Conservation (phyloP, 192 early-diverging fungal species). For the Linnemannia exigua region DNA sequence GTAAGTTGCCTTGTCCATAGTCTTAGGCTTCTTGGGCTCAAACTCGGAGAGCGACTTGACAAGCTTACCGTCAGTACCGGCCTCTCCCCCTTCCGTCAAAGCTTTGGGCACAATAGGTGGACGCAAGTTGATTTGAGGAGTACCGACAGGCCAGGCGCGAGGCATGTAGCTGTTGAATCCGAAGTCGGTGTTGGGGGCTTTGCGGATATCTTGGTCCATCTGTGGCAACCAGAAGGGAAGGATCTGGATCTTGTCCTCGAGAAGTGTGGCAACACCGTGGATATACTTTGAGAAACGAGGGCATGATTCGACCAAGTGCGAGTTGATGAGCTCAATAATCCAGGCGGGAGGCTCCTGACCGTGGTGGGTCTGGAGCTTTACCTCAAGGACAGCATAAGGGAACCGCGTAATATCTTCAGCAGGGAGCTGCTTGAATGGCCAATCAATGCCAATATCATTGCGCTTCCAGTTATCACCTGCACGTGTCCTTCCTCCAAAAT, state of each 20-base stretch:
- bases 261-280: constrained; percentile 83
- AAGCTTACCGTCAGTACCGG: neutral
- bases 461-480: constrained; percentile 92
- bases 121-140: constrained; percentile 31
- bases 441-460: constrained; percentile 81
- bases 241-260: constrained; percentile 71
- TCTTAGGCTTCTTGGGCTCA: constrained; percentile 55
- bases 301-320: constrained; percentile 82
- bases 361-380: constrained; percentile 83
- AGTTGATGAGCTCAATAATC: constrained; percentile 81
- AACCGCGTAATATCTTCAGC: constrained; percentile 82
- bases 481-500: constrained; percentile 74
- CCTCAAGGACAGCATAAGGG: constrained; percentile 96
- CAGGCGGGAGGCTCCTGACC: constrained; percentile 82
- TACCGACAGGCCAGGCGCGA: constrained; percentile 47
- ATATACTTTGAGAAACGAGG: constrained; percentile 91
- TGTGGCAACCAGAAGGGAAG: constrained; percentile 72
- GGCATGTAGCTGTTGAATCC: constrained; percentile 36
- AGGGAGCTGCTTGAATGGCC: constrained; percentile 83
- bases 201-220: constrained; percentile 57
- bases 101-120: constrained; percentile 18
- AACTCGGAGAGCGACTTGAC: constrained; percentile 54
- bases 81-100: constrained; percentile 21
- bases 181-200: constrained; percentile 53
- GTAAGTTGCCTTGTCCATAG: constrained; percentile 55